These are phyloP conservation scores for Lactarius akahatsu DNA, from an alignment of 768 basidiomycete genomes.

Conservation along the genomic window DNA sequence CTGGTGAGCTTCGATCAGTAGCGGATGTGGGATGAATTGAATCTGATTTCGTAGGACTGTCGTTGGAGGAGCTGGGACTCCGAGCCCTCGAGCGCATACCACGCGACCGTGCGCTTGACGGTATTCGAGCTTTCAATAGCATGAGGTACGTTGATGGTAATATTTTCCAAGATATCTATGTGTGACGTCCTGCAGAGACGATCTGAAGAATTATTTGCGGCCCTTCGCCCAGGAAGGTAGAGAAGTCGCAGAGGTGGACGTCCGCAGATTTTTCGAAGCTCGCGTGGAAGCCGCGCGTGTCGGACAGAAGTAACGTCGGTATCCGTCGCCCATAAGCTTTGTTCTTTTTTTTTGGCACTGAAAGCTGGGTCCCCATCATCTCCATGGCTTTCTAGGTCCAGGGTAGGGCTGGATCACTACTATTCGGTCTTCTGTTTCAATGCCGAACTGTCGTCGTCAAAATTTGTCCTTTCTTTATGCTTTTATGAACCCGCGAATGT, in stretches of 20 bases:
- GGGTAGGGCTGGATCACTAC: not conserved
- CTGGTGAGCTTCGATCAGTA: constrained; percentile 45
- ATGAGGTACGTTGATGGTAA: constrained; percentile 58
- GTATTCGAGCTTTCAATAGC: constrained; percentile 78
- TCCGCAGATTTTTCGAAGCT: constrained; percentile 24
- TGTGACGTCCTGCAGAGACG: constrained; percentile 49
- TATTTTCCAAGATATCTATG: constrained; percentile 2
- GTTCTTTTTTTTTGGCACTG: not conserved
- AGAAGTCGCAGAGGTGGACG: constrained; percentile 23
- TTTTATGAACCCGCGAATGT: not conserved
- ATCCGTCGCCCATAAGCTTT: not conserved
- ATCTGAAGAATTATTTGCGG: constrained; percentile 33
- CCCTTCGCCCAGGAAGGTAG: constrained; percentile 26
- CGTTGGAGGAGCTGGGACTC: constrained; percentile 80
- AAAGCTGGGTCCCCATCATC: too few relatives aligned
- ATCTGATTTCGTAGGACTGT: constrained; percentile 49
- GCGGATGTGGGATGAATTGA: not conserved
- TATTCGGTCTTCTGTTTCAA: not conserved
- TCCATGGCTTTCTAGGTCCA: not conserved
- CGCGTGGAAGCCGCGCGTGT: constrained; percentile 11
- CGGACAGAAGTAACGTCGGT: constrained; percentile 6
- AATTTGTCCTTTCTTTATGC: not conserved
- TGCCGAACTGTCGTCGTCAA: not conserved
- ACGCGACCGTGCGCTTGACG: constrained; percentile 78
- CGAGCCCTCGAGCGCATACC: constrained; percentile 73